A percentile compares a stretch with the other conserved stretches of the same genome.
These are phyloP conservation scores for Chenopodium album DNA, from an alignment of 148 eudicot genomes.

Conservation along the genomic window DNA sequence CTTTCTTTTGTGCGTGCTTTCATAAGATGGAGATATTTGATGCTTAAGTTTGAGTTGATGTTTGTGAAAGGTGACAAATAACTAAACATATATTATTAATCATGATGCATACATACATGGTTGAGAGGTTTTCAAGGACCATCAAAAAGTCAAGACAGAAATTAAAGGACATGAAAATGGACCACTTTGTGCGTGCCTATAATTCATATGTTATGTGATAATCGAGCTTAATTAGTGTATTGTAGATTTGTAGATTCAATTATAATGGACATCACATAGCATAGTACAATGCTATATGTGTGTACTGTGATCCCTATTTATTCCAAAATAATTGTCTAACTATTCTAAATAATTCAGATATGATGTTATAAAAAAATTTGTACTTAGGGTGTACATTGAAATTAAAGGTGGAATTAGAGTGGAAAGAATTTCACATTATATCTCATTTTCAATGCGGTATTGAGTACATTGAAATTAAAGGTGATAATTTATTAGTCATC, in stretches of 20 bases:
- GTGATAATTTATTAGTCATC: too few relatives aligned
- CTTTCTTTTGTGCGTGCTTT: slow-evolving; percentile 8
- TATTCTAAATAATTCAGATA: too few relatives aligned
- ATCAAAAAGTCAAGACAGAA: slow-evolving; percentile 17
- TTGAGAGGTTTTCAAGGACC: slow-evolving; percentile 32
- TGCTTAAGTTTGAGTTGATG: slow-evolving; percentile 22
- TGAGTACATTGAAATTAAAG: too few relatives aligned
- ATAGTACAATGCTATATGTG: background rate
- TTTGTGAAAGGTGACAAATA: slow-evolving; percentile 37
- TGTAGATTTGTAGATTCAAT: background rate
- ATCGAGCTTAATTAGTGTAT: background rate
- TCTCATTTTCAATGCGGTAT: too few relatives aligned
- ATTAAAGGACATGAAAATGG: slow-evolving; percentile 20
- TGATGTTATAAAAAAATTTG: too few relatives aligned
- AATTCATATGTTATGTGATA: background rate
- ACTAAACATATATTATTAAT: slow-evolving; percentile 19
- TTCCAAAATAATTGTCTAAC: too few relatives aligned
- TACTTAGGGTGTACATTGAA: too few relatives aligned
- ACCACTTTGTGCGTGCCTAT: background rate
- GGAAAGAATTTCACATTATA: too few relatives aligned
- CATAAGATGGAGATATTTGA: slow-evolving; percentile 25
- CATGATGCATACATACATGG: slow-evolving; percentile 9
- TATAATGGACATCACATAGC: background rate
- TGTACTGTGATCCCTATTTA: too few relatives aligned
- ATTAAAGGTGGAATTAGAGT: too few relatives aligned